phyloP scores from a whole-genome alignment of 305 asterid species.

The Ajuga reptans region DNA sequence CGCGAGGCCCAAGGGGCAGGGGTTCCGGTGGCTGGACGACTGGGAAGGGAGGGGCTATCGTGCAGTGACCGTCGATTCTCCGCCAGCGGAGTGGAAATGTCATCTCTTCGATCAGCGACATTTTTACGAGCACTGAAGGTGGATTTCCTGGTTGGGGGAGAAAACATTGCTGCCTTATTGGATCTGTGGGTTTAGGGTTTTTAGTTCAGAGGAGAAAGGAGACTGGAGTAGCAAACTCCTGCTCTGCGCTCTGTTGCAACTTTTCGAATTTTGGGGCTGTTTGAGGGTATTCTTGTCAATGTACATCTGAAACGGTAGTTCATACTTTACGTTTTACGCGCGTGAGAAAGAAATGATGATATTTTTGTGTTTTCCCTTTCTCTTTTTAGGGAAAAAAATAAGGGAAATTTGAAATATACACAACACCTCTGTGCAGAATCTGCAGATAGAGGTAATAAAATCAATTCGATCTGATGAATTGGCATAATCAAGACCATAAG shows the following conservation, averaged over 20 bases:
- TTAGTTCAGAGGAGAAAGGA: slow-evolving; percentile 6
- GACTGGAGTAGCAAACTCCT: not conserved
- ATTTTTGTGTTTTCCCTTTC: no score
- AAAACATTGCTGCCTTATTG: slow-evolving; percentile 40
- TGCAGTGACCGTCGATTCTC: slow-evolving; percentile 40
- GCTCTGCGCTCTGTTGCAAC: not conserved
- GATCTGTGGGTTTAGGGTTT: slow-evolving; percentile 36
- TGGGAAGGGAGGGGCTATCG: slow-evolving; percentile 46
- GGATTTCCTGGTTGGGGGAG: slow-evolving; percentile 60
- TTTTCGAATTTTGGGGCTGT: slow-evolving; percentile 1
- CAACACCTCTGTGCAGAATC: no score
- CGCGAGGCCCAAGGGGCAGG: slow-evolving; percentile 97
- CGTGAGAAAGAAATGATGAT: no score
- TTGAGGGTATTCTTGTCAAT: no score
- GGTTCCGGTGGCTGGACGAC: slow-evolving; percentile 77
- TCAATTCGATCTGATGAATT: no score
- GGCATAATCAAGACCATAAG: no score
- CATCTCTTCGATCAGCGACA: slow-evolving; percentile 30
- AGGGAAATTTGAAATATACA: no score
- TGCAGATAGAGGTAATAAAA: no score
- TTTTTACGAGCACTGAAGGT: slow-evolving; percentile 42
- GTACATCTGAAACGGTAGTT: no score
- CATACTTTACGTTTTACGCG: no score
- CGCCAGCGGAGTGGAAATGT: slow-evolving; percentile 40
- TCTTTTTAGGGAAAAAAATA: no score